Percentiles rank a stretch among this genome's conserved stretches.
Evolutionary conservation across 1,139 yeast species (phyloP).

Genomic region (Candida tropicalis): DNA sequence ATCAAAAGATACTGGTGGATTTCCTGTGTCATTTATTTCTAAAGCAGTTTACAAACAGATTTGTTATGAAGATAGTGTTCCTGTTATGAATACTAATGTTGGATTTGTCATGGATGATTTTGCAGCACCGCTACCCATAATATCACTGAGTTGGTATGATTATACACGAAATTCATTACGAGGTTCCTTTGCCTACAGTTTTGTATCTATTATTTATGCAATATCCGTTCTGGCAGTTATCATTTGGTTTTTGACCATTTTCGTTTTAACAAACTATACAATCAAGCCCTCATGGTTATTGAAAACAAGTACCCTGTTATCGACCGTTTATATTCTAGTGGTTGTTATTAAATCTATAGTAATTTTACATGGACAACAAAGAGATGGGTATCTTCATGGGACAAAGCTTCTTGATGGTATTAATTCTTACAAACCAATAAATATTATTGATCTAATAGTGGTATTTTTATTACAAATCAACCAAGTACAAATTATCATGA

Average conservation of each 20-base stretch:
- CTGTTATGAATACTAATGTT: slow-evolving; percentile 46
- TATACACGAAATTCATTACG: slow-evolving; percentile 30
- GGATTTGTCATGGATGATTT: slow-evolving; percentile 33
- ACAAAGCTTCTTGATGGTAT: slow-evolving; percentile 49
- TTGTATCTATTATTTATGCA: slow-evolving; percentile 63
- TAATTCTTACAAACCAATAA: slow-evolving; percentile 51
- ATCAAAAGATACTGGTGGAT: slow-evolving; percentile 24
- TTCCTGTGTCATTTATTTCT: slow-evolving; percentile 25
- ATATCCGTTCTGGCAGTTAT: slow-evolving; percentile 67
- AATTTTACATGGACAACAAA: slow-evolving; percentile 51
- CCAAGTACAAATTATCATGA: slow-evolving; percentile 76
- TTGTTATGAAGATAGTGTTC: slow-evolving; percentile 41
- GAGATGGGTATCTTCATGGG: slow-evolving; percentile 58
- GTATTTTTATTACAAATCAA: slow-evolving; percentile 65
- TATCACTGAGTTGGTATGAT: slow-evolving; percentile 42
- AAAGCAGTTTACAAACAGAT: slow-evolving; percentile 33
- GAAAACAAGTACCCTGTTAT: slow-evolving; percentile 47
- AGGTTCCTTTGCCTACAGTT: slow-evolving; percentile 57
- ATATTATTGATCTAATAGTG: slow-evolving; percentile 63
- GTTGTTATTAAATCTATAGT: slow-evolving; percentile 52
- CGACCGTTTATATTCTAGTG: slow-evolving; percentile 56
- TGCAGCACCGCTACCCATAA: slow-evolving; percentile 40
- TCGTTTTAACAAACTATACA: slow-evolving; percentile 63
- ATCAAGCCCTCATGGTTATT: slow-evolving; percentile 54
- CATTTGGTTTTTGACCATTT: slow-evolving; percentile 62